Base-by-base conservation (phyloP, 192 early-diverging fungal species). In the Linnemannia exigua region DNA sequence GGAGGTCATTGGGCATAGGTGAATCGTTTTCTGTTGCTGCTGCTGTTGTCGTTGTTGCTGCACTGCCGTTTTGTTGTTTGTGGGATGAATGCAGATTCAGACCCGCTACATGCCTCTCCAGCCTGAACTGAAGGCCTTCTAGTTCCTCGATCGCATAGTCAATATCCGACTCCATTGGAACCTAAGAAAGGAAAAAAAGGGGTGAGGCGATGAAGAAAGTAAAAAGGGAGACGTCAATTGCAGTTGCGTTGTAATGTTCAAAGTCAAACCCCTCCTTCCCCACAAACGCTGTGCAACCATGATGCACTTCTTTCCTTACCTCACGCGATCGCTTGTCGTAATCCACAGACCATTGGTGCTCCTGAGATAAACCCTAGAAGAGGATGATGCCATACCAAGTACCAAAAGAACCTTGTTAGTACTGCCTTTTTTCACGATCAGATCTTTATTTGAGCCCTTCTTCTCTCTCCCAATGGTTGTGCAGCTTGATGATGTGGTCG, bases 291-390 rank as follows among this genome's bases (percentile, higher is more conserved):
- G 58, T 63, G 58, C 58, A 31, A 31, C 58, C 58, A 3, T 15
- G 58, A 63, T 63, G 58, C 61, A 15, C 1, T 31, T 38, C 11
- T 19, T 28, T 41, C 22, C 28, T 87, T 89, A 91, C 90, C 72
- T 91, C 88, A 79, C 90, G 68, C 5, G 70, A 75, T 51, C 90
- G 72, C 51, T 71, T 38, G 67, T 91, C 90, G 67, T 88, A 91
- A 41, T 91, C 87, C 1, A 91, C 76, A 22, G 36, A 35, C 87
- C 88, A 90, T 12, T 80, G 54, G 22, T 58, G 38, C 14, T 72
- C 66, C 41, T 33, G 20, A 35, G 79, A 61, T 14, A 72, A 38
- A 6, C 79, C 79, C 79, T 80, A 74, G 1, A 54, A 33, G 41
- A 44, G 14, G 58, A 63, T 63, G 58, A 63, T 63, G 58, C 67